Evolutionary conservation across 2,329 filamentous ascomycete genomes (phyloP).

Genomic region (Nigrospora oryzae): DNA sequence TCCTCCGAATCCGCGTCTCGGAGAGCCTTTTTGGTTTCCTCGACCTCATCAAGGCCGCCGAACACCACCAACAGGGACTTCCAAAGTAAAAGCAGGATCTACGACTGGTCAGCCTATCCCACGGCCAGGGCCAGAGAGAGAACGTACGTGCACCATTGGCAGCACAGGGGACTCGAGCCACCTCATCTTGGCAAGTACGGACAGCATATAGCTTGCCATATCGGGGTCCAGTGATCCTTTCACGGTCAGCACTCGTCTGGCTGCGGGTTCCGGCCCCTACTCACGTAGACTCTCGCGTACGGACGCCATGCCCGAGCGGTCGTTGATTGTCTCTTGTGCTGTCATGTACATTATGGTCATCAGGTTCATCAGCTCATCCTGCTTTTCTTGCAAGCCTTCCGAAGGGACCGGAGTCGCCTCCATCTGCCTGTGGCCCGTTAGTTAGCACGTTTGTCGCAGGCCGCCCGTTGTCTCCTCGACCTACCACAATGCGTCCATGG

Average conservation of each 20-base stretch:
- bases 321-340: constrained; percentile 47
- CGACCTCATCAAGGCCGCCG: constrained; percentile 67
- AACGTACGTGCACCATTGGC: constrained; percentile 54
- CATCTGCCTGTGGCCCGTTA: constrained; percentile 15
- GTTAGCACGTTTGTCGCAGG: not conserved
- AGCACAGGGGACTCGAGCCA: constrained; percentile 61
- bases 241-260: constrained; percentile 11
- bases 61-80: constrained; percentile 83
- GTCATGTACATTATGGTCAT: constrained; percentile 56
- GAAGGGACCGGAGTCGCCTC: constrained; percentile 33
- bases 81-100: constrained; percentile 81
- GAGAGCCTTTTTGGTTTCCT: constrained; percentile 64
- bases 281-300: constrained; percentile 42
- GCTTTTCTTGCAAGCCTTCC: constrained; percentile 37
- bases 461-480: constrained; percentile 5
- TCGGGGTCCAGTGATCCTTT: constrained; percentile 53
- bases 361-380: constrained; percentile 53
- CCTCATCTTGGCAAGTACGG: constrained; percentile 57
- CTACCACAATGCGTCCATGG: constrained; percentile 47
- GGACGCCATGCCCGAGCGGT: constrained; percentile 36
- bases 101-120: not conserved
- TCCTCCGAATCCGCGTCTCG: constrained; percentile 49
- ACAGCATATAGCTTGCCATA: constrained; percentile 64
- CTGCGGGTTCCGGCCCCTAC: constrained; percentile 15
- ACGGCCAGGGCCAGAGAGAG: not conserved